Conservation (phyloP, 1,139 yeast genomes). For the Magnusiomyces suaveolens region DNA sequence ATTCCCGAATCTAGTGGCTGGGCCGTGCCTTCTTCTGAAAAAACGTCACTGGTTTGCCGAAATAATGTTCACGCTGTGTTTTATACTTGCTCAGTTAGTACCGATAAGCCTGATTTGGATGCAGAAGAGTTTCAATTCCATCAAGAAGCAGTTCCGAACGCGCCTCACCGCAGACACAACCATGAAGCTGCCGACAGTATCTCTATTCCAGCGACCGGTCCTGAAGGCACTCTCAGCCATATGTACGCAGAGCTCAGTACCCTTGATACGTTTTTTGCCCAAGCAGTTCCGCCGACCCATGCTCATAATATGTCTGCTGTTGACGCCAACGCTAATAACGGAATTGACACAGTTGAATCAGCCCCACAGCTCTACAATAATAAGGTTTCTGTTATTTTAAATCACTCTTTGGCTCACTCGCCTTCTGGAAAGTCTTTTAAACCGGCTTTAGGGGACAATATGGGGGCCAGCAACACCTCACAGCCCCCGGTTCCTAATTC, state of each 20-base stretch:
- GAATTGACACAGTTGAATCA: constrained; percentile 46
- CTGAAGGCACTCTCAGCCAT: constrained; percentile 65
- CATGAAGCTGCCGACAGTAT: constrained; percentile 21
- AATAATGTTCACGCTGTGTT: constrained; percentile 94
- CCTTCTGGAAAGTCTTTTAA: constrained; percentile 71
- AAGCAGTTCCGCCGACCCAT: constrained; percentile 38
- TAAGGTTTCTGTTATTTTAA: constrained; percentile 65
- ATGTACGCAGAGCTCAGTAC: constrained; percentile 97
- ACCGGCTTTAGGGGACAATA: constrained; percentile 47
- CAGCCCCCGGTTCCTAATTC: not conserved
- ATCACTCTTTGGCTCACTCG: constrained; percentile 64
- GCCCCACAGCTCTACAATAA: constrained; percentile 75
- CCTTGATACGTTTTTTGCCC: constrained; percentile 83
- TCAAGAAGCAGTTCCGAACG: constrained; percentile 46
- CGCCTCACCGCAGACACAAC: constrained; percentile 13
- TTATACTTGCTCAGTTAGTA: constrained; percentile 55
- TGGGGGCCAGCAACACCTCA: constrained; percentile 20
- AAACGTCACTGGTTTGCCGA: constrained; percentile 77
- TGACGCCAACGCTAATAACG: constrained; percentile 37
- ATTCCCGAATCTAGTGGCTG: constrained; percentile 97
- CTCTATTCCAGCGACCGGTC: constrained; percentile 27
- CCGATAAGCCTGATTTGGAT: constrained; percentile 19
- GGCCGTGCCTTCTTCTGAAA: constrained; percentile 93
- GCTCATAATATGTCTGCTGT: constrained; percentile 30
- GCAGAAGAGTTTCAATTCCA: constrained; percentile 34